These are phyloP conservation scores for Sporothrix humicola DNA, from an alignment of 2,329 filamentous ascomycete species.

Conservation along the genomic window DNA sequence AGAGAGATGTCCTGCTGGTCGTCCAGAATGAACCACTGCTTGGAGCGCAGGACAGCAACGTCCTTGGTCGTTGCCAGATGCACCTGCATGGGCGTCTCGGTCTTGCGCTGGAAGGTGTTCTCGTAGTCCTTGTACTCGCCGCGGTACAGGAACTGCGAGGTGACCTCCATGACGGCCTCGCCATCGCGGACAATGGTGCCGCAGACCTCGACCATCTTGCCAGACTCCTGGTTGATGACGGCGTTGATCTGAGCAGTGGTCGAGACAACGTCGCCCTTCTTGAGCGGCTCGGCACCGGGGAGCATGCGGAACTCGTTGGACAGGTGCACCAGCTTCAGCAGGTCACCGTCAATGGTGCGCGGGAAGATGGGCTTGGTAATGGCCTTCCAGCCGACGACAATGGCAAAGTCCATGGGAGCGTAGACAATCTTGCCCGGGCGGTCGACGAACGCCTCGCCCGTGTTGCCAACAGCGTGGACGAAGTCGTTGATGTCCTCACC, in stretches of 20 bases:
- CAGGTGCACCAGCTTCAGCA: constrained; percentile 93
- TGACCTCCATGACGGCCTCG: constrained; percentile 94
- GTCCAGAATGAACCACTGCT: constrained; percentile 96
- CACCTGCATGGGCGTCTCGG: constrained; percentile 92
- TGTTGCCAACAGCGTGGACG: constrained; percentile 98
- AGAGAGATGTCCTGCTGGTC: constrained; percentile 75
- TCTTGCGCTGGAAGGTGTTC: constrained; percentile 98
- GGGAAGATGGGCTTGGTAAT: constrained; percentile 99
- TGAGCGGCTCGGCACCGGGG: constrained; percentile 89
- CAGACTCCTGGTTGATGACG: constrained; percentile 96
- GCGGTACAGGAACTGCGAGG: constrained; percentile 96
- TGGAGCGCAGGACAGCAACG: constrained; percentile 89
- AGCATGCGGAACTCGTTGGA: constrained; percentile 99
- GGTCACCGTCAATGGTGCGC: constrained; percentile 90
- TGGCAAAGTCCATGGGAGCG: constrained; percentile 98
- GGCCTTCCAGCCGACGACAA: constrained; percentile 98
- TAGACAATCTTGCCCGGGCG: constrained; percentile 91
- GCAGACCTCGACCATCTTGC: constrained; percentile 99
- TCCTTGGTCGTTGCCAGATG: constrained; percentile 88
- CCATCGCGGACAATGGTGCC: constrained; percentile 89
- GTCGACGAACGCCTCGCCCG: constrained; percentile 95
- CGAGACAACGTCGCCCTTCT: constrained; percentile 91
- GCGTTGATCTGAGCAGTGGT: constrained; percentile 97
- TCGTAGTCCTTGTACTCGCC: constrained; percentile 91
- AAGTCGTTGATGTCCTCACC: constrained; percentile 96